phyloP scores from a whole-genome alignment of 1,139 yeast genomes.

The Kazachstania sp. region DNA sequence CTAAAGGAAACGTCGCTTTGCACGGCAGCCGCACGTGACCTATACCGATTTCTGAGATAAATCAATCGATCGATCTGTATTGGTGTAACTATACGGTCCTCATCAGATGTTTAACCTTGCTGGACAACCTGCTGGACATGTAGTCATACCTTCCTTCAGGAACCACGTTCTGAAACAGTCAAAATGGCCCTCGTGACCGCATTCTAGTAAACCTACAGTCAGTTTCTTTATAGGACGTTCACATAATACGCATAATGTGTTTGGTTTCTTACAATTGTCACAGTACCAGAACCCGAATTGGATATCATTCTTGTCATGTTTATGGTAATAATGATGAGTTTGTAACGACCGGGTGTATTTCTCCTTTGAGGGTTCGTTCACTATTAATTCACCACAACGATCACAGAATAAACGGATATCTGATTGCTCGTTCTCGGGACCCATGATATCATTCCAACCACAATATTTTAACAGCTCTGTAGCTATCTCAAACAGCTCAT shows the following conservation, averaged over 20 bases:
- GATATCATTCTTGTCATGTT: constrained; percentile 14
- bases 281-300: constrained; percentile 77
- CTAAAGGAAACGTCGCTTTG: not conserved
- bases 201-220: constrained; percentile 55
- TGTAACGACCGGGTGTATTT: constrained; percentile 16
- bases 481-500: constrained; percentile 30
- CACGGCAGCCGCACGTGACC: not conserved
- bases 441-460: constrained; percentile 29
- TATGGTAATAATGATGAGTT: not conserved
- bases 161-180: constrained; percentile 78
- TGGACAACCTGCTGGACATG: constrained; percentile 75
- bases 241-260: constrained; percentile 72
- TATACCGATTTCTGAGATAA: too few relatives aligned
- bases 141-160: constrained; percentile 49
- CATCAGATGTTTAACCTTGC: not conserved
- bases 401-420: constrained; percentile 60
- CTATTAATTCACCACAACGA: constrained; percentile 52
- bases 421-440: constrained; percentile 30
- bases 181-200: constrained; percentile 87
- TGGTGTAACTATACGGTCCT: too few relatives aligned
- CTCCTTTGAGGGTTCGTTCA: constrained; percentile 53
- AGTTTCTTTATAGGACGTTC: constrained; percentile 70
- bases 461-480: constrained; percentile 29
- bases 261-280: constrained; percentile 52
- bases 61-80: too few relatives aligned